Evolutionary conservation across 441 rosid genomes (phyloP).

Genomic region (Arabidopsis hybrid): DNA sequence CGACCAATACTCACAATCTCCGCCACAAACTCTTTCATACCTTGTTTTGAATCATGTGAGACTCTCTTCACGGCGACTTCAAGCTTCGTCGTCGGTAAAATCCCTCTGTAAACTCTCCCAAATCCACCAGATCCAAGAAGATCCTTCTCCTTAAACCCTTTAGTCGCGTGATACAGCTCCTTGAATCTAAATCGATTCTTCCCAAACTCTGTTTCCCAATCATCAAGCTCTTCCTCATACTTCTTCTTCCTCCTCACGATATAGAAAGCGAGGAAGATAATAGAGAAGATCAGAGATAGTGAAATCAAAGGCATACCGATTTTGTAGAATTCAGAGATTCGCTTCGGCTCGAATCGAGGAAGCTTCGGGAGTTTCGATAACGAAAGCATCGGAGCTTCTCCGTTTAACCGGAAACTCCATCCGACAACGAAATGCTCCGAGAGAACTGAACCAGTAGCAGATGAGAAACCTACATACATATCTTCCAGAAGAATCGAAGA

Average conservation of each 20-base stretch:
- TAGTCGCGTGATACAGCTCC: constrained; percentile 72
- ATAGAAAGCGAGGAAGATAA: constrained; percentile 23
- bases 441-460: constrained; percentile 79
- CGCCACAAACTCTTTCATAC: constrained; percentile 72
- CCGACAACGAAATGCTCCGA: constrained; percentile 73
- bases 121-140: constrained; percentile 82
- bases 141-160: constrained; percentile 59
- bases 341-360: constrained; percentile 43
- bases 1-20: constrained; percentile 78
- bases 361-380: constrained; percentile 64
- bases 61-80: constrained; percentile 78
- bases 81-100: constrained; percentile 50
- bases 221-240: constrained; percentile 64
- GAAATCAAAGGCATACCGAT: constrained; percentile 43
- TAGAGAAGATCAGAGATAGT: constrained; percentile 11
- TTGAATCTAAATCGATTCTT: constrained; percentile 66
- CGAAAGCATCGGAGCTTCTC: constrained; percentile 55
- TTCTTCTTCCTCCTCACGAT: constrained; percentile 44
- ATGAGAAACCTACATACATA: constrained; percentile 82
- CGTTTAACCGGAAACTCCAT: constrained; percentile 72
- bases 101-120: constrained; percentile 75
- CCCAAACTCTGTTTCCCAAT: constrained; percentile 78
- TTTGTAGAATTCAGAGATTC: constrained; percentile 34
- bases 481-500: constrained; percentile 55
- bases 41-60: constrained; percentile 82